Conservation (phyloP, 2,329 filamentous ascomycete genomes). For the Diaporthe ilicicola region DNA sequence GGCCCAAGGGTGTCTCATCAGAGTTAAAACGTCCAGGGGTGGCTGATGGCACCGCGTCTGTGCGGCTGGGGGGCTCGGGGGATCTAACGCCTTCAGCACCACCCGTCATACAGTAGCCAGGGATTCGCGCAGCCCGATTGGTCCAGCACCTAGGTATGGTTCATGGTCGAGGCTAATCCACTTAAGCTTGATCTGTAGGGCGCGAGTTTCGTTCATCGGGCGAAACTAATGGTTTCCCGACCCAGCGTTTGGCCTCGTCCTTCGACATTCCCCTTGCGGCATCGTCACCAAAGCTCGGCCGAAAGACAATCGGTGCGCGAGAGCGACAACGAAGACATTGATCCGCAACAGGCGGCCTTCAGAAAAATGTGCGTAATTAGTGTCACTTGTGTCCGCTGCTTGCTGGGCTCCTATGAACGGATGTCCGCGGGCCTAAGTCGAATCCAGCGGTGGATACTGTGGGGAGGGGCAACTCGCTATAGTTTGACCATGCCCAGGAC, state of each 20-base stretch:
- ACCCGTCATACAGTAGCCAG: not conserved
- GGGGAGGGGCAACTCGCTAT: not conserved
- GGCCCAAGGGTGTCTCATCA: constrained; percentile 4
- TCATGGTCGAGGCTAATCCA: not conserved
- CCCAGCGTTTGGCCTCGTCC: constrained; percentile 13
- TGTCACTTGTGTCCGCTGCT: not conserved
- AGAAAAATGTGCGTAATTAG: not conserved
- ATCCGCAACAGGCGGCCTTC: not conserved
- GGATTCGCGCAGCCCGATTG: constrained; percentile 15
- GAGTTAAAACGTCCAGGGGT: constrained; percentile 10
- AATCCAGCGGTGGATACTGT: not conserved
- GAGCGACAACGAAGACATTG: not conserved
- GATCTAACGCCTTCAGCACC: not conserved
- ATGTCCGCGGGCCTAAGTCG: not conserved
- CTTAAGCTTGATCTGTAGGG: not conserved
- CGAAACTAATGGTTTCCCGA: constrained; percentile 9
- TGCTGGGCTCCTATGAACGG: not conserved
- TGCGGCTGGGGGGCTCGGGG: not conserved
- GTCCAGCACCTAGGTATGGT: not conserved
- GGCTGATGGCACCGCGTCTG: not conserved
- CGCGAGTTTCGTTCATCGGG: constrained; percentile 25
- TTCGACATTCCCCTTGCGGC: constrained; percentile 5
- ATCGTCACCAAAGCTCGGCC: not conserved
- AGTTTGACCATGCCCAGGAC: not conserved
- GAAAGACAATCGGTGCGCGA: not conserved